A percentile compares a stretch with the other conserved stretches of the same genome.
Evolutionary conservation across 495 filamentous ascomycete species (phyloP).

Genomic region (Trichocladium antarcticum): DNA sequence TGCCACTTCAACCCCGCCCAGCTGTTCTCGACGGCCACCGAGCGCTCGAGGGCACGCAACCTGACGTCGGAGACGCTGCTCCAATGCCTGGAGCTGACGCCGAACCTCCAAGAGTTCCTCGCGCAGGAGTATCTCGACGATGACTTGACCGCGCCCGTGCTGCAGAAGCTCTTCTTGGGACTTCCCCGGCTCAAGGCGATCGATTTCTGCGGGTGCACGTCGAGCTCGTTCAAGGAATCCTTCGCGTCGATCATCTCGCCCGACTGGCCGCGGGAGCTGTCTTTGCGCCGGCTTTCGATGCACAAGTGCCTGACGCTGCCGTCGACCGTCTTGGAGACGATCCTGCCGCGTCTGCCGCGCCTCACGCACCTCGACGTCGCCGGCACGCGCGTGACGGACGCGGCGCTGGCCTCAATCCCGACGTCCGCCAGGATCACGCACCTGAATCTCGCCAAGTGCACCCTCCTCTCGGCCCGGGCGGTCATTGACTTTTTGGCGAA

Average conservation of each 20-base stretch:
- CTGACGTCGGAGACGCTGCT: conserved; percentile 66
- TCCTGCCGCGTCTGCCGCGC: conserved; percentile 57
- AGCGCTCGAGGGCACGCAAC: conserved; percentile 71
- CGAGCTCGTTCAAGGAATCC: conserved; percentile 55
- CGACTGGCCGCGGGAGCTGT: conserved; percentile 41
- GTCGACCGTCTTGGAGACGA: conserved; percentile 52
- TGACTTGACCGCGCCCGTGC: conserved; percentile 56
- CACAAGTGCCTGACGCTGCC: conserved; percentile 74
- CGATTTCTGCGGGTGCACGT: conserved; percentile 73
- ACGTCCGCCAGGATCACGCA: conserved; percentile 63
- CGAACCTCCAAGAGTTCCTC: conserved; percentile 69
- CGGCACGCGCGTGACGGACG: conserved; percentile 67
- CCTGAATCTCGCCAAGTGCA: conserved; percentile 70
- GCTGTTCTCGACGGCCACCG: conserved; percentile 66
- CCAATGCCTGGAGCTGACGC: conserved; percentile 62
- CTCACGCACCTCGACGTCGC: conserved; percentile 74
- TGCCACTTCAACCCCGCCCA: conserved; percentile 81
- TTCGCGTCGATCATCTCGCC: conserved; percentile 30
- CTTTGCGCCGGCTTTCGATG: conserved; percentile 59
- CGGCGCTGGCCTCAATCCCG: conserved; percentile 61
- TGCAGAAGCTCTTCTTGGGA: conserved; percentile 64
- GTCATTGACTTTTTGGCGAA: conserved; percentile 62
- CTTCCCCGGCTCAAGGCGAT: conserved; percentile 58
- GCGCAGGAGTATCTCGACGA: conserved; percentile 77
- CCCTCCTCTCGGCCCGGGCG: conserved; percentile 50